phyloP scores from a whole-genome alignment of 352 stramenopile species.

The Phytophthora quininea region DNA sequence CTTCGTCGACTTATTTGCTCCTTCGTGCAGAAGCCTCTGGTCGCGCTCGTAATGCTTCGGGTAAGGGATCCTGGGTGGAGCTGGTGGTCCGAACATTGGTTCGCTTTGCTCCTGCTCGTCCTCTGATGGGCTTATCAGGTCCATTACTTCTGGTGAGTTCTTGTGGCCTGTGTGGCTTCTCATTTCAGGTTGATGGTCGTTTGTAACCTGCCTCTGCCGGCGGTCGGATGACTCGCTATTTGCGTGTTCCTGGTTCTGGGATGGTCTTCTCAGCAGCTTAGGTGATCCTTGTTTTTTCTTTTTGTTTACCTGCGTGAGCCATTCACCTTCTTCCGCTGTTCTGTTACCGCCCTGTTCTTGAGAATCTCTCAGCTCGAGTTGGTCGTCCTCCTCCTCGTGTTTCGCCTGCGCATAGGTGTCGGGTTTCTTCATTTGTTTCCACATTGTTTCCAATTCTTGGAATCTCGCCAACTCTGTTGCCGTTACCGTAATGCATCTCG shows the following conservation, averaged over 20 bases:
- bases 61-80: background rate
- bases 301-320: too few species aligned
- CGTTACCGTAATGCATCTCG: background rate
- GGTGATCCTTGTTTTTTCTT: too few species aligned
- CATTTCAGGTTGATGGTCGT: background rate
- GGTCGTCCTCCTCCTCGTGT: background rate
- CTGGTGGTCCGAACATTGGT: background rate
- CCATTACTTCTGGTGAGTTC: background rate
- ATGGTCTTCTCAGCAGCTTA: too few species aligned
- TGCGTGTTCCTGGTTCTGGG: too few species aligned
- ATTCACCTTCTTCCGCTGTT: too few species aligned
- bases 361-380: background rate
- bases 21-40: background rate
- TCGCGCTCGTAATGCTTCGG: background rate
- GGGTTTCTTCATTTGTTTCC: background rate
- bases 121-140: background rate
- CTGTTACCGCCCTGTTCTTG: background rate
- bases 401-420: background rate
- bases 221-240: background rate
- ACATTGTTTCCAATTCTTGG: conserved; percentile 5
- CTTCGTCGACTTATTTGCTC: background rate
- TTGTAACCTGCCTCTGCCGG: background rate
- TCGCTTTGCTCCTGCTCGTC: background rate
- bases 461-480: background rate
- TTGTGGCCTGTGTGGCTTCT: too few species aligned